Evolutionary conservation across 1,284 basidiomycete species (phyloP), one percentile per base, ranked within the genome.

Genomic region (Kwoniella shivajii): DNA sequence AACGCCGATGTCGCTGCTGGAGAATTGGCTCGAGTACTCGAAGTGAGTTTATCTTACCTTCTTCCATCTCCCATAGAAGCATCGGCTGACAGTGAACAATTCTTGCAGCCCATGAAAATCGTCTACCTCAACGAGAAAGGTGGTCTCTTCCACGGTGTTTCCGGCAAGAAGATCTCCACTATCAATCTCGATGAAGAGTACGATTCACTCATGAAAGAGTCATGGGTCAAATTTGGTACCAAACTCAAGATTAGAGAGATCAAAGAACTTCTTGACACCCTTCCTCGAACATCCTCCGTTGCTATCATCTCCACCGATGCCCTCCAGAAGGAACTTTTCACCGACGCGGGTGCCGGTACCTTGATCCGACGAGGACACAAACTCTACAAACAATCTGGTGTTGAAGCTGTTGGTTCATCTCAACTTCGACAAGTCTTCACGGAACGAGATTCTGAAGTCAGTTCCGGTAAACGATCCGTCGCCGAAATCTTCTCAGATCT

Each of bases 121-220:
- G 95, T 99, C 52, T 98, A 94, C 81, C 80, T 99, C 73, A 97
- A 97, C 77, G 96, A 99, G 73, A 98, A 99, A 82, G 95, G 95
- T 58, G 95, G 96, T 50, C 82, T 99, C 64, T 97, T 89, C 86
- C 96, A 99, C 75, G 95, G 95, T 60, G 88, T 96, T 44, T 92
- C 92, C 20, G 91, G 92, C 58, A 89, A 96, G 81, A 93, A 96
- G 79, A 80, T 99, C 54, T 90, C 92, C 69, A 86, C 90, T 41
- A 98, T 99, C 81, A 99, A 99, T 80, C 81, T 99, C 54, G 95
- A 99, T 76, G 95, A 99, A 88, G 95, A 99, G 81, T 99, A 97
- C 79, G 91, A 96, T 66, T 84, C 85, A 38, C 85, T 99, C 59
- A 92, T 99, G 93, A 96, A 94, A 76, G 88, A 98, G 80, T 85